These are phyloP conservation scores for Zygotorulaspora florentina DNA, from an alignment of 805 yeast species.

Conservation along the genomic window DNA sequence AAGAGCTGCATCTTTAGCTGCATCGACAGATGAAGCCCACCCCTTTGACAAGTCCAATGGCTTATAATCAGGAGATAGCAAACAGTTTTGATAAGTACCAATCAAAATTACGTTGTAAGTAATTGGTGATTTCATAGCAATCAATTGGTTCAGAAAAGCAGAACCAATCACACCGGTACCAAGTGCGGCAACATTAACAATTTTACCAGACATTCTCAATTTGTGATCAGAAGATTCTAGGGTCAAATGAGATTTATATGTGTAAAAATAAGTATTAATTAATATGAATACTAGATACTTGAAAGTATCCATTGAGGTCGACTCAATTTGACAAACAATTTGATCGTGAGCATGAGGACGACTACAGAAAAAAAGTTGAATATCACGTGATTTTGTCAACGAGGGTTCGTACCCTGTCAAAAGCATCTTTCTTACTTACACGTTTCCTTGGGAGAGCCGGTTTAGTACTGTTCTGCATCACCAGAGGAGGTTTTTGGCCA, in stretches of 20 bases:
- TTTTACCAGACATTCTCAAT: slow-evolving; percentile 40
- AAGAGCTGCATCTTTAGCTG: slow-evolving; percentile 45
- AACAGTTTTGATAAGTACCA: slow-evolving; percentile 68
- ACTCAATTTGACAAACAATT: neutral
- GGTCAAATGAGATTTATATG: neutral
- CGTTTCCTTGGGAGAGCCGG: slow-evolving; percentile 22
- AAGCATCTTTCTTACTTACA: slow-evolving; percentile 34
- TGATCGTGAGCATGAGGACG: neutral
- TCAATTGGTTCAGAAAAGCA: slow-evolving; percentile 80
- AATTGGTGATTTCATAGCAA: slow-evolving; percentile 54
- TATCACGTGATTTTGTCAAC: slow-evolving; percentile 28
- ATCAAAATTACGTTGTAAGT: slow-evolving; percentile 74
- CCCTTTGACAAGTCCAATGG: slow-evolving; percentile 53
- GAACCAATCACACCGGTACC: slow-evolving; percentile 96
- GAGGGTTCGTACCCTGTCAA: slow-evolving; percentile 27
- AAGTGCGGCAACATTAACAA: slow-evolving; percentile 66
- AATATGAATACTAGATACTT: neutral
- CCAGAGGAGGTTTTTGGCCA: neutral
- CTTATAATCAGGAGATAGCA: slow-evolving; percentile 61
- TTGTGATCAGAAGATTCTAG: neutral
- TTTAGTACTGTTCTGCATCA: slow-evolving; percentile 11
- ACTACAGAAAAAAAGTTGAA: neutral
- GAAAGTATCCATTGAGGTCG: neutral
- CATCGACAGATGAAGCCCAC: slow-evolving; percentile 50
- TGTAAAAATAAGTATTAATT: too few relatives aligned